Percentiles rank a stretch among this genome's conserved stretches.
Evolutionary conservation across 768 basidiomycete species (phyloP).

Genomic region (Sporobolomyces pararoseus): DNA sequence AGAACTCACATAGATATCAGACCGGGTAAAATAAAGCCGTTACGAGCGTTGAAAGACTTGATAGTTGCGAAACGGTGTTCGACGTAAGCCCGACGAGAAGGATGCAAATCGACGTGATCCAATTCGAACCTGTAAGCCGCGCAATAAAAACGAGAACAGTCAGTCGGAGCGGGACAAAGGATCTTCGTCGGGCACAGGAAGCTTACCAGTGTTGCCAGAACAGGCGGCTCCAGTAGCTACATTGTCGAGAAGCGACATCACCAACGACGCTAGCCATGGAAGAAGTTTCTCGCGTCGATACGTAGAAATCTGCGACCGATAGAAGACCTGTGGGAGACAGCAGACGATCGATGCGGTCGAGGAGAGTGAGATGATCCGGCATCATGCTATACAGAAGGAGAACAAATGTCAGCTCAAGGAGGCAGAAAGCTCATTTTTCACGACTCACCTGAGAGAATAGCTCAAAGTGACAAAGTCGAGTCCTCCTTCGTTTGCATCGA

Average conservation of each 20-base stretch:
- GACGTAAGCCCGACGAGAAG: constrained; percentile 58
- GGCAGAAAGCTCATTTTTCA: too few species aligned
- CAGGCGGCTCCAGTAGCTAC: constrained; percentile 64
- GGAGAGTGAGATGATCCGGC: constrained; percentile 53
- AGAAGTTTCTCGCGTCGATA: constrained; percentile 58
- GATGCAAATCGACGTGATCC: constrained; percentile 53
- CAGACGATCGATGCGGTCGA: constrained; percentile 66
- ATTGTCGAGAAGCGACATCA: constrained; percentile 56
- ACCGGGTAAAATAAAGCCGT: constrained; percentile 65
- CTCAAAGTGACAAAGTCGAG: constrained; percentile 54
- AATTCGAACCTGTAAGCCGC: constrained; percentile 49
- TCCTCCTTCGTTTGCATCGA: constrained; percentile 55
- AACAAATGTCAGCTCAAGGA: background rate
- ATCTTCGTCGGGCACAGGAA: constrained; percentile 49
- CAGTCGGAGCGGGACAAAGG: too few species aligned
- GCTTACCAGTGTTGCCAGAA: constrained; percentile 70
- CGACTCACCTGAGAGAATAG: constrained; percentile 53
- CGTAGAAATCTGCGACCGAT: constrained; percentile 72
- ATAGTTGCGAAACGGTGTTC: constrained; percentile 76
- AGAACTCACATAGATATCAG: constrained; percentile 63
- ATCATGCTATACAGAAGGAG: constrained; percentile 34
- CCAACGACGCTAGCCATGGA: constrained; percentile 63
- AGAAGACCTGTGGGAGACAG: constrained; percentile 62
- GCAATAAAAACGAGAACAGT: too few species aligned
- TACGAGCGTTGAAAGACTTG: constrained; percentile 62